Percentiles rank a stretch among this genome's conserved stretches.
These are phyloP conservation scores for Brassica napus DNA, from an alignment of 345 rosid species.

Conservation along the genomic window Da-Ae NC_063450.1:38503501-38504000, in stretches of 20 bases:
- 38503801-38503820: slow-evolving; percentile 11
- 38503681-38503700: too few species aligned
- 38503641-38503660: too few species aligned
- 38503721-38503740: slow-evolving; percentile 32
- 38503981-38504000: slow-evolving; percentile 37
- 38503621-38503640: too few species aligned
- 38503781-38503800: slow-evolving; percentile 36
- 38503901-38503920: slow-evolving; percentile 10
- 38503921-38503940: neutral
- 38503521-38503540: too few species aligned
- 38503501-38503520: too few species aligned
- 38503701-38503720: too few species aligned
- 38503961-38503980: slow-evolving; percentile 47
- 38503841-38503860: slow-evolving; percentile 6
- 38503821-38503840: neutral
- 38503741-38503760: slow-evolving; percentile 39
- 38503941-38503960: slow-evolving; percentile 41
- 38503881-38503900: neutral
- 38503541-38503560: too few species aligned
- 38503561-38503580: too few species aligned
- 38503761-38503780: slow-evolving; percentile 33
- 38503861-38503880: neutral
- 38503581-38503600: too few species aligned
- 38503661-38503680: too few species aligned
- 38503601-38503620: too few species aligned